Evolutionary conservation across 2,329 filamentous ascomycete species (phyloP), one percentile per base, ranked within the genome.

Genomic region (Alternaria arborescens): DNA sequence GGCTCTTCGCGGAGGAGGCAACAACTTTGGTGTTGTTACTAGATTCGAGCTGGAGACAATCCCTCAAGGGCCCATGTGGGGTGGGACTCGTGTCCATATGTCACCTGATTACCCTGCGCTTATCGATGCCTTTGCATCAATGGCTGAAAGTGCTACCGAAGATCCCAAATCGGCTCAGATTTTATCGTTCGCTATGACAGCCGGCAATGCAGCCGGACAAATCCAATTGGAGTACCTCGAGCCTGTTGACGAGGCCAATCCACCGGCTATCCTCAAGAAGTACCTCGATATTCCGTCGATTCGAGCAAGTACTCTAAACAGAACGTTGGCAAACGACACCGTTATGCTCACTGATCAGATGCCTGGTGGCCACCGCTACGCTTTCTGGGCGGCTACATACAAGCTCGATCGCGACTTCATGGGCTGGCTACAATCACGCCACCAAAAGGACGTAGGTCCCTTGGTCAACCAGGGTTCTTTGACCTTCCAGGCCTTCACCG

Each of bases 341-440:
- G 58, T 71, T n/a, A 71, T 80, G 52, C 70, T 80, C 18, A 75
- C 75, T 32, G 63, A 56, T 2, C 64, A 68, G 32, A 78, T 78
- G 46, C 79, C 77, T 0, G 67, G 71, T 42, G 77, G 77, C 8
- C 55, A 68, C 18, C 66, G 70, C 3, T 62, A 74, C 26, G 66
- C 62, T 4, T 75, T 71, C 59, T 73, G 66, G 65, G 67, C 69
- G 2, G 54, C 59, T 4, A 72, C 72, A 0, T 74, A 66, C 60
- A 71, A 64, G 47, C 52, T 68, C 26, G 62, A 70, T 28, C 34
- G 60, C 8, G 65, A 65, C 7, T 62, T 74, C 20, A 58, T 67
- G 26, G 51, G 56, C 8, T 68, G 63, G 65, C 58, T 72, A 47
- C 44, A 64, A 34, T 62, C 66, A 16, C 60, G 58, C 22, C 69